A percentile compares a stretch with the other conserved stretches of the same genome.
These are phyloP conservation scores for Moricandia moricandioides DNA, from an alignment of 345 rosid species.

Conservation along the genomic window DNA sequence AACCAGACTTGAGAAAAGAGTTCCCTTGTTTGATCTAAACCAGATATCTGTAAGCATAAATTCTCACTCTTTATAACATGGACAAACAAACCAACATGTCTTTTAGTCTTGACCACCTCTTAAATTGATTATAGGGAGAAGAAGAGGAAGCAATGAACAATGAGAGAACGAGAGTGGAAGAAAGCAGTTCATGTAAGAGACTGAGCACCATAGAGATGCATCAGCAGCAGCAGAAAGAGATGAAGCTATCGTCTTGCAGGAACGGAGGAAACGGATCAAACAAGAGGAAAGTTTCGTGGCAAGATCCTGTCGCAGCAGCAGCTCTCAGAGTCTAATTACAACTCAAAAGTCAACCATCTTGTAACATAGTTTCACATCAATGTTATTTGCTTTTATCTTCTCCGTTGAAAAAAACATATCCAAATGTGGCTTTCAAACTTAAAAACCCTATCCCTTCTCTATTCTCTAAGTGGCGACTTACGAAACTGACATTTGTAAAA, in stretches of 20 bases:
- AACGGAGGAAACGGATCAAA: conserved; percentile 54
- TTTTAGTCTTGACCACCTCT: neutral
- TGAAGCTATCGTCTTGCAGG: conserved; percentile 47
- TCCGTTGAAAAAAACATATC: neutral
- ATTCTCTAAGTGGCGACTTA: conserved; percentile 13
- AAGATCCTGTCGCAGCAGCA: conserved; percentile 56
- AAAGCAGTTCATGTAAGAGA: conserved; percentile 28
- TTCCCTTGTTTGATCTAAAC: conserved; percentile 78
- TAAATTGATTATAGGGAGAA: conserved; percentile 52
- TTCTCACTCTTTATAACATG: neutral
- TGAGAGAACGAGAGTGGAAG: conserved; percentile 45
- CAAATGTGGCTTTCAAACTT: neutral
- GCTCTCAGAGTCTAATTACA: conserved; percentile 59
- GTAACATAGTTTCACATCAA: neutral
- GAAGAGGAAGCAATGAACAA: conserved; percentile 44
- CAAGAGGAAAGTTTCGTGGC: conserved; percentile 95
- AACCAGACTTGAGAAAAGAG: conserved; percentile 38
- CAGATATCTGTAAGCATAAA: conserved; percentile 65
- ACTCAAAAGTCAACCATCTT: neutral
- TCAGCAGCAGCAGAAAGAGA: neutral
- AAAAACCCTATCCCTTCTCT: conserved; percentile 9
- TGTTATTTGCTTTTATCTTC: conserved; percentile 14
- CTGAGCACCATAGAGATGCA: conserved; percentile 39
- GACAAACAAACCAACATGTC: neutral
- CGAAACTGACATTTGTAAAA: neutral